These are phyloP conservation scores for Pythium folliculosum DNA, from an alignment of 352 stramenopile species.

Conservation along the genomic window DNA sequence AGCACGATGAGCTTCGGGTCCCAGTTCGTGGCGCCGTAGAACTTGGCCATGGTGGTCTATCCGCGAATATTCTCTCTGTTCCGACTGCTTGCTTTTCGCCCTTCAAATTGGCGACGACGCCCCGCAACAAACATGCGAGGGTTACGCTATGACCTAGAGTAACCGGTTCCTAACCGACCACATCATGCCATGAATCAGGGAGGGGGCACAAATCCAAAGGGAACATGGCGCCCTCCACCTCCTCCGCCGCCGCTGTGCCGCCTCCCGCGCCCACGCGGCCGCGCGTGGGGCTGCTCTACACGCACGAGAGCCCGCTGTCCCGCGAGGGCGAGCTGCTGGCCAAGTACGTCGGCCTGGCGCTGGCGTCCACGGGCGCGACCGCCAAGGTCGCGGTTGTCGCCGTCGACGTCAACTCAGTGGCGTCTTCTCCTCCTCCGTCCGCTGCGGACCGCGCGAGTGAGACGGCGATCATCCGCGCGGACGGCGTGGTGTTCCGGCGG, in stretches of 20 bases:
- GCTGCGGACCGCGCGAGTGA: background rate
- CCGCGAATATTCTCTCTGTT: too few species aligned
- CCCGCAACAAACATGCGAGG: too few species aligned
- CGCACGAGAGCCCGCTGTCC: constrained; percentile 42
- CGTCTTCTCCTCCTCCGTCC: background rate
- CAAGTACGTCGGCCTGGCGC: constrained; percentile 59
- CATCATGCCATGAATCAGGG: background rate
- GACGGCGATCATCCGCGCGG: constrained; percentile 40
- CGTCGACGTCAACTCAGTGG: constrained; percentile 16
- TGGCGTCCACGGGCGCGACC: constrained; percentile 45
- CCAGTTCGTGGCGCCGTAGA: constrained; percentile 80
- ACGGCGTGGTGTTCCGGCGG: constrained; percentile 48
- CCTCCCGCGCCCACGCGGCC: constrained; percentile 24
- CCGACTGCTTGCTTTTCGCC: too few species aligned
- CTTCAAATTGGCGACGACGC: background rate
- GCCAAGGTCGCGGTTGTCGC: constrained; percentile 55
- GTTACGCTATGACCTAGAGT: background rate
- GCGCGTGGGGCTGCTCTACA: constrained; percentile 60
- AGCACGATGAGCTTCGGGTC: constrained; percentile 87
- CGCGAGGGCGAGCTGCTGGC: constrained; percentile 63
- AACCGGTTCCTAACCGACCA: constrained; percentile 5
- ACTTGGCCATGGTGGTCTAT: constrained; percentile 65
- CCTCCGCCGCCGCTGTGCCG: background rate
- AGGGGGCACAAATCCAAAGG: too few species aligned
- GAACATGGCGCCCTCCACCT: background rate